Evolutionary conservation across 768 basidiomycete genomes (phyloP).

Genomic region (Chalciporus pseudorubinellus): DNA sequence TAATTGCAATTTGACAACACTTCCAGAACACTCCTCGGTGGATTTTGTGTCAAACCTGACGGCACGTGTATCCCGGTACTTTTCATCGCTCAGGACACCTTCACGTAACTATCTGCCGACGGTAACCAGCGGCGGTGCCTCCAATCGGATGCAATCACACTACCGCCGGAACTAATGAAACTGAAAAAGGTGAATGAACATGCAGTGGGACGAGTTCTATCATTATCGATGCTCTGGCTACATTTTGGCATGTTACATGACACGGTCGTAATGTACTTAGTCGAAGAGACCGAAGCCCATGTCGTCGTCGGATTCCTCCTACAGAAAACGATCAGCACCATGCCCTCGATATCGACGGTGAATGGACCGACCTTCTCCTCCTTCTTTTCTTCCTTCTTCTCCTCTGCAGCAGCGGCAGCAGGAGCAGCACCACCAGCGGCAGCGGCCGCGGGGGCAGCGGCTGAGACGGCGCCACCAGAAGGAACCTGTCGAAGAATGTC

Average conservation of each 20-base stretch:
- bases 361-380: constrained; percentile 68
- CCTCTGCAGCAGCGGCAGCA: constrained; percentile 58
- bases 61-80: constrained; percentile 18
- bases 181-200: not conserved
- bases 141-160: constrained; percentile 5
- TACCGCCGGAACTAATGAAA: constrained; percentile 22
- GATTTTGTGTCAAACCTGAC: not conserved
- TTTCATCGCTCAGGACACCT: constrained; percentile 2
- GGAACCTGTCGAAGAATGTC: constrained; percentile 58
- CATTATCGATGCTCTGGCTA: not conserved
- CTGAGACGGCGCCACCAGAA: constrained; percentile 82
- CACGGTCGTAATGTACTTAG: constrained; percentile 42
- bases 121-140: constrained; percentile 14
- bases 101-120: constrained; percentile 23
- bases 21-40: not conserved
- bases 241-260: not conserved
- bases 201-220: not conserved
- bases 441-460: constrained; percentile 47
- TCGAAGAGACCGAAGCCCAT: constrained; percentile 99
- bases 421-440: constrained; percentile 46
- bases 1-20: not conserved
- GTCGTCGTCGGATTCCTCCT: constrained; percentile 97
- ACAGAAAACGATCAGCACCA: constrained; percentile 8
- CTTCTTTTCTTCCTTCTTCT: constrained; percentile 87
- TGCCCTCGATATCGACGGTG: not conserved